Percentiles rank a stretch among this genome's conserved stretches.
Evolutionary conservation across 2,329 filamentous ascomycete species (phyloP).

Genomic region (Colletotrichum sp.): DNA sequence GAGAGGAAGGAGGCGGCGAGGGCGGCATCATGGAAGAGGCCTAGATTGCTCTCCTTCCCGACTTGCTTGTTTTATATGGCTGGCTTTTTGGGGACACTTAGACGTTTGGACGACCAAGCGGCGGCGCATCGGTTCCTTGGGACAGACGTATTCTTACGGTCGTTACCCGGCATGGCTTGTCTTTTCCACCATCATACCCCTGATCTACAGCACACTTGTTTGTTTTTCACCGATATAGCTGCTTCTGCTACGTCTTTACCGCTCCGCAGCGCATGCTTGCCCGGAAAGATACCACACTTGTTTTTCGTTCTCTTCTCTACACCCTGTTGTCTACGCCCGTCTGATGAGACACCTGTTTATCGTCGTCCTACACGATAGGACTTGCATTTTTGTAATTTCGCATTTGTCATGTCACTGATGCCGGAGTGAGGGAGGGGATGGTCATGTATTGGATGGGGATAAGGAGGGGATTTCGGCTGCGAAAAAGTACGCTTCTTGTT

Average conservation of each 20-base stretch:
- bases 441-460: background rate
- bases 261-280: slow-evolving; percentile 18
- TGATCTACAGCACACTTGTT: slow-evolving; percentile 12
- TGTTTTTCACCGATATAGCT: slow-evolving; percentile 11
- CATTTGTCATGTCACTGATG: slow-evolving; percentile 13
- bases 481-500: slow-evolving; percentile 3
- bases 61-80: slow-evolving; percentile 13
- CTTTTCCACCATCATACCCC: slow-evolving; percentile 17
- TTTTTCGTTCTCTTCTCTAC: slow-evolving; percentile 9
- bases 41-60: slow-evolving; percentile 33
- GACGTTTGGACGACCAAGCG: background rate
- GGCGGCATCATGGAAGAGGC: slow-evolving; percentile 66
- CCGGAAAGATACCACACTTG: slow-evolving; percentile 21
- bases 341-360: background rate
- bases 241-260: slow-evolving; percentile 13
- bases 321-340: background rate
- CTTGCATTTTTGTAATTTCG: slow-evolving; percentile 9
- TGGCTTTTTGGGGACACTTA: background rate
- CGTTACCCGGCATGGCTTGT: slow-evolving; percentile 10
- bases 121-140: slow-evolving; percentile 14
- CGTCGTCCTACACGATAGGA: background rate
- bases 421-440: slow-evolving; percentile 3
- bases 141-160: slow-evolving; percentile 4
- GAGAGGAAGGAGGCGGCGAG: slow-evolving; percentile 82
- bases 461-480: background rate